Conservation (phyloP, 164 flowering plant genomes). For the Magnolia changhungtana region DNA sequence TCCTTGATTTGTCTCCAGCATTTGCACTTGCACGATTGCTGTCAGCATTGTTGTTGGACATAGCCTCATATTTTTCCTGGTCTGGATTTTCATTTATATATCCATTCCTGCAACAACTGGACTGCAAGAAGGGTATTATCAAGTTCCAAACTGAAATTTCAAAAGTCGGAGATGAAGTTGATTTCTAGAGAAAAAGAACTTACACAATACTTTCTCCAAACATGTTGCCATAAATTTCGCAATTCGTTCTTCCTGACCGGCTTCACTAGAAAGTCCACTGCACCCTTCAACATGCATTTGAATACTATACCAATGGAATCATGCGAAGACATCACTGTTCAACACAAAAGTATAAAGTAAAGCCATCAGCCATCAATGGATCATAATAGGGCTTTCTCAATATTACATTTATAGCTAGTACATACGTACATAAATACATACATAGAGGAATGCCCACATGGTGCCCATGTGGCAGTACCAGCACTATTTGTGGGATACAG, state of each 20-base stretch:
- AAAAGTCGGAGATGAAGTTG: not conserved
- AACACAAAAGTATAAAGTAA: not conserved
- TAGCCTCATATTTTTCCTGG: slow-evolving; percentile 19
- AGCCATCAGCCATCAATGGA: not conserved
- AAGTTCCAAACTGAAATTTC: not conserved
- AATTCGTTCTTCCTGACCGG: slow-evolving; percentile 53
- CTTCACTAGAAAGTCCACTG: slow-evolving; percentile 53
- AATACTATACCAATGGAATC: slow-evolving; percentile 48
- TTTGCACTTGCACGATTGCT: slow-evolving; percentile 28
- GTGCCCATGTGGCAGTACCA: too few relatives aligned
- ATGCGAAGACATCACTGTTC: slow-evolving; percentile 56
- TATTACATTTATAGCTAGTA: too few relatives aligned
- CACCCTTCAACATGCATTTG: slow-evolving; percentile 56
- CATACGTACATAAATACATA: not conserved
- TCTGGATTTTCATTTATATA: slow-evolving; percentile 18
- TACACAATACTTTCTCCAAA: slow-evolving; percentile 52
- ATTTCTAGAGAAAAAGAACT: slow-evolving; percentile 8
- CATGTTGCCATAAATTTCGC: slow-evolving; percentile 55
- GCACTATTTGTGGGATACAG: too few relatives aligned
- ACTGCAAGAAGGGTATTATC: slow-evolving; percentile 15
- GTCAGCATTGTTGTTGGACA: slow-evolving; percentile 27
- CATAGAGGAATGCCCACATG: not conserved
- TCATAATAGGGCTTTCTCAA: too few relatives aligned
- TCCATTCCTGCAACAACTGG: slow-evolving; percentile 16
- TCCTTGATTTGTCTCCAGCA: slow-evolving; percentile 21